Conservation (phyloP, 176 grass and related monocot genomes). For the Aegilops tauschii region DNA sequence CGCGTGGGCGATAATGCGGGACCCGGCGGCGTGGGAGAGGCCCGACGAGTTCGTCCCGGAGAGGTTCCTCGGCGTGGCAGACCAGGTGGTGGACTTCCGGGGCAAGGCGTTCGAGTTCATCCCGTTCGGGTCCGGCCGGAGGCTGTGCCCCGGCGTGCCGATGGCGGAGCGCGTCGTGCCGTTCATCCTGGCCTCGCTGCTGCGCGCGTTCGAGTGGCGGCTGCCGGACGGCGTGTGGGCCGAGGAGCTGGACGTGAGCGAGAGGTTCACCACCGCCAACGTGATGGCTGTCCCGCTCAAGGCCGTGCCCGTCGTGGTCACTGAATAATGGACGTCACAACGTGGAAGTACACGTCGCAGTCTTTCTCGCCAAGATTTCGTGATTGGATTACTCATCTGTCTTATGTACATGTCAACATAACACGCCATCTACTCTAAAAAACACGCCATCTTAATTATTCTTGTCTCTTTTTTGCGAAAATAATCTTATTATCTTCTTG, state of each 20-base stretch:
- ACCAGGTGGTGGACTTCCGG: not conserved
- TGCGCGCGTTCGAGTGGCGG: conserved; percentile 30
- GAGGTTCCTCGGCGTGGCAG: conserved; percentile 18
- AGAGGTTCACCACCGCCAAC: conserved; percentile 8
- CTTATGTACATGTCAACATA: too few relatives aligned
- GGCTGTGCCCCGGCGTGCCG: conserved; percentile 30
- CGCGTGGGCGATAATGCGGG: not conserved
- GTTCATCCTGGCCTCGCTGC: conserved; percentile 5
- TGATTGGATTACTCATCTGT: too few relatives aligned
- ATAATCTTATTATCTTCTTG: too few relatives aligned
- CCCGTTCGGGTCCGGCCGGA: conserved; percentile 24
- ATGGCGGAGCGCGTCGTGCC: conserved; percentile 14
- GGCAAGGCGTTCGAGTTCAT: conserved; percentile 9
- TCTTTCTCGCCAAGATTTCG: too few relatives aligned
- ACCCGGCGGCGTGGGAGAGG: conserved; percentile 20
- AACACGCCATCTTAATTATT: too few relatives aligned
- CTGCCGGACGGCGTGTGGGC: conserved; percentile 25
- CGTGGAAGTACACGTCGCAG: too few relatives aligned
- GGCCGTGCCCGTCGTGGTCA: not conserved
- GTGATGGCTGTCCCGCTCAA: conserved; percentile 12
- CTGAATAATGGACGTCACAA: too few relatives aligned
- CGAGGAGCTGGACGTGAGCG: conserved; percentile 10
- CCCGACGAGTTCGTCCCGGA: conserved; percentile 31
- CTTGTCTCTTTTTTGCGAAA: too few relatives aligned
- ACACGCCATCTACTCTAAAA: too few relatives aligned